Base-by-base conservation (phyloP, 2,329 filamentous ascomycete species). In the Monilinia aucupariae region DNA sequence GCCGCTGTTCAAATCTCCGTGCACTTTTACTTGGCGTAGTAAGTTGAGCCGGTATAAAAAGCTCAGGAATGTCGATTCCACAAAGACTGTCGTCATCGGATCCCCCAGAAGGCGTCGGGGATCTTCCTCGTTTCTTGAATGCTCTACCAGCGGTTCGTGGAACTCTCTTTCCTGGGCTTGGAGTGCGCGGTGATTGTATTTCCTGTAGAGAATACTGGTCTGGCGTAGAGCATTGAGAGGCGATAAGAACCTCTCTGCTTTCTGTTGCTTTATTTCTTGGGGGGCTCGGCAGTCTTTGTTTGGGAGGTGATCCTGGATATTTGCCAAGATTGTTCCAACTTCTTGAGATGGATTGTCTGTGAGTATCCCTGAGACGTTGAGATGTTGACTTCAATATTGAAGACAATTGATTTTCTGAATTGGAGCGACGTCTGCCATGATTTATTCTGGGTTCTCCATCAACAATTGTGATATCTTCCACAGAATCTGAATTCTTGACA, bases 1-100 rank as follows among this genome's bases (percentile, higher is more conserved):
- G 51, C 45, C 54, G 63, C 53, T 56, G 61, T 54, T 67, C 62
- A 12, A 25, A 51, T 41, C n/a, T 54, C 27, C 32, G 37, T 25
- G 54, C 55, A 41, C 61, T 52, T 50, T 69, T 71, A 30, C 69
- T 69, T 15, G 70, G 70, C 5, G 71, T 71, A 22, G 67, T 68
- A 1, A 73, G 65, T 3, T 64, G 48, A 12, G 61, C 63, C 13
- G 68, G 66, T 10, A 71, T 67, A 7, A 70, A 50, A 37, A 67
- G 30, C 48, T 72, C 71, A 2, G 67, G 64, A 7, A 63, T 68
- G 2, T 67, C 30, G 0, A 53, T 59, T 4, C 59, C 58, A 61
- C 65, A 71, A 34, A 73, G 60, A 61, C 71, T 72, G 48, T 73
- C 70, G 48, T 73, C 70, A 17, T 64, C 64, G 6, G 69, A 71